Base-by-base conservation (phyloP, 352 stramenopile species). In the Pythium dissotocum region DNA sequence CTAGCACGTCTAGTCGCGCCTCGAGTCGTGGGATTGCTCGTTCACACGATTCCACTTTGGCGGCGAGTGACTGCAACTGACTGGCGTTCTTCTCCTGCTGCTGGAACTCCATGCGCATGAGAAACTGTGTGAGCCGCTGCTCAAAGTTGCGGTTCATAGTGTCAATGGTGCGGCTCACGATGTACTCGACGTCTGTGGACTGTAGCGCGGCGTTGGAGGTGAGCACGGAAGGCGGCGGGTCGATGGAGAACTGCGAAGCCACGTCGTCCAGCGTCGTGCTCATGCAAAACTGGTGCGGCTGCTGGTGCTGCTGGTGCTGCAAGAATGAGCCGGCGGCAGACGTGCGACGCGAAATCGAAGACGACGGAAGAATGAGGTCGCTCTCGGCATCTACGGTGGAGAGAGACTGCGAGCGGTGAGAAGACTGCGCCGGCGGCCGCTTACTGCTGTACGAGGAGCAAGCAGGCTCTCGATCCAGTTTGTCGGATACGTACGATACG, bases 91-190 rank as follows among this genome's bases (percentile, higher is more conserved):
- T 82, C 28, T 88, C 79, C 48, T 84, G 76, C 32, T 90, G 82
- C 58, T 90, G 82, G 24, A 67, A 79, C 66, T 88, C 82, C 78
- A 90, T 84, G 1, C 73, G 71, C 38, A 78, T 63, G 8, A 90
- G 58, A 42, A 88, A 85, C 55, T 85, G 82, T 6, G 76, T 72
- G 1, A 90, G 70, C 4, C 79, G 77, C 28, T 85, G 66, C 63
- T 90, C 82, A 26, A 90, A 90, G 58, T 87, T 88, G 48, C 81
- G 76, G 44, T 83, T 88, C 79, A 88, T 87, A 40, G 77, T 83
- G 65, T 88, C 79, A 30, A 90, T 86, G 0, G 82, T 90, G 46
- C 78, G 80, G 65, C 72, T 84, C 52, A 89, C 81, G 26, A 89
- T 87, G 56, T 77, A 85, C 68, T 90, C 82, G 24, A 90, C 77